Conservation (phyloP, 148 eudicot species). For the Rhododendron ovatum region DNA sequence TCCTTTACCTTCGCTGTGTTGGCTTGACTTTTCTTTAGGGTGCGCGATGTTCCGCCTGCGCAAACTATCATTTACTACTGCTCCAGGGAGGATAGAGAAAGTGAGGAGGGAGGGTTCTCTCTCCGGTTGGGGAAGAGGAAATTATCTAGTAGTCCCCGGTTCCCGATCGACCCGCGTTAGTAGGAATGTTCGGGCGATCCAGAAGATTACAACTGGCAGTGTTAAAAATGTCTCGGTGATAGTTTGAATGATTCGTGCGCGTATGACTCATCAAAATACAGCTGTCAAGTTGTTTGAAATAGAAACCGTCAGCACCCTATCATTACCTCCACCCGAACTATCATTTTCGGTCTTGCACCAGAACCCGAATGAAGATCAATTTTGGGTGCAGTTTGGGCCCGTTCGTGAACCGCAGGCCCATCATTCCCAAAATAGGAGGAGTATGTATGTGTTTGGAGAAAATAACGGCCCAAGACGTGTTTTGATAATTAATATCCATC, state of each 20-base stretch:
- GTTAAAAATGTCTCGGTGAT: background rate
- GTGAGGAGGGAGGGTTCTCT: background rate
- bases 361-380: background rate
- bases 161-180: constrained; percentile 15
- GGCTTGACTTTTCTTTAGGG: background rate
- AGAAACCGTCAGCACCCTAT: background rate
- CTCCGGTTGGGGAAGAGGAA: background rate
- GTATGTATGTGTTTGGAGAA: no score
- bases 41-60: constrained; percentile 14
- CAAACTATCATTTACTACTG: background rate
- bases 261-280: background rate
- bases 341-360: background rate
- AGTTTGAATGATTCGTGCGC: background rate
- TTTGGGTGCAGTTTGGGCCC: background rate
- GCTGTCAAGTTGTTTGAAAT: background rate
- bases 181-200: constrained; percentile 1
- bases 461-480: no score
- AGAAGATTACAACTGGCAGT: background rate
- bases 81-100: background rate
- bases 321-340: background rate
- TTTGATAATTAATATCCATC: no score
- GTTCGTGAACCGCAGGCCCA: background rate
- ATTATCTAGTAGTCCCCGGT: background rate
- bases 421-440: background rate
- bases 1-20: background rate